Evolutionary conservation across 306 rosid species (phyloP).

Genomic region (Glycyrrhiza uralensis): DNA sequence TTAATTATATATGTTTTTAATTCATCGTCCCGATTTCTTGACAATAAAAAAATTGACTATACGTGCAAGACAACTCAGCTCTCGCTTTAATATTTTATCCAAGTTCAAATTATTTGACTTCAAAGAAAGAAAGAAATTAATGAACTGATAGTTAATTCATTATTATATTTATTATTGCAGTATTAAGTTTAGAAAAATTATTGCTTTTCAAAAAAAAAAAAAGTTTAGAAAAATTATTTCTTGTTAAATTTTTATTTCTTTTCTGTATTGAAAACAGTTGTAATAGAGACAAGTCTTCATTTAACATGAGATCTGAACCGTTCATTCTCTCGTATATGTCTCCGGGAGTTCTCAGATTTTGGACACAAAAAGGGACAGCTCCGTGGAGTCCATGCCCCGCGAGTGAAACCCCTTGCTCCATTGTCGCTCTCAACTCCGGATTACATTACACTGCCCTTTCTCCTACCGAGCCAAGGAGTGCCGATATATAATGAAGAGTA

Average conservation of each 20-base stretch:
- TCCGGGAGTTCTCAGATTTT: conserved; percentile 32
- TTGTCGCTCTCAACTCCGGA: conserved; percentile 33
- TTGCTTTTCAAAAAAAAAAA: conserved; percentile 4
- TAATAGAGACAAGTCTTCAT: conserved; percentile 30
- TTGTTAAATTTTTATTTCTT: background rate
- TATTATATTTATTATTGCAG: too few species aligned
- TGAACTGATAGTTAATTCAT: background rate
- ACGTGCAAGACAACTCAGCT: too few species aligned
- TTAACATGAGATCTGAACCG: conserved; percentile 18
- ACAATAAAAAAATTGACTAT: too few species aligned
- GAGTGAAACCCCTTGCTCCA: conserved; percentile 40
- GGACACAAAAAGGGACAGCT: conserved; percentile 43
- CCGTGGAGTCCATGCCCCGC: conserved; percentile 39
- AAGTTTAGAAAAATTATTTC: background rate
- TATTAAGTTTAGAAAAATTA: background rate
- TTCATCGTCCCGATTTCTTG: too few species aligned
- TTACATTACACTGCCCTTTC: conserved; percentile 41
- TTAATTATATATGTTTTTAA: too few species aligned
- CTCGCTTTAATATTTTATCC: too few species aligned
- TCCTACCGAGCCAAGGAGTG: too few species aligned
- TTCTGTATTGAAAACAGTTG: background rate
- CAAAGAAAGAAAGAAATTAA: background rate
- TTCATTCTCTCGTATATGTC: background rate
- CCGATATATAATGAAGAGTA: background rate
- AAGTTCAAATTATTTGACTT: too few species aligned